Evolutionary conservation across 2,329 filamentous ascomycete species (phyloP), one percentile per base, ranked within the genome.

Genomic region (Aspergillus udagawae): DNA sequence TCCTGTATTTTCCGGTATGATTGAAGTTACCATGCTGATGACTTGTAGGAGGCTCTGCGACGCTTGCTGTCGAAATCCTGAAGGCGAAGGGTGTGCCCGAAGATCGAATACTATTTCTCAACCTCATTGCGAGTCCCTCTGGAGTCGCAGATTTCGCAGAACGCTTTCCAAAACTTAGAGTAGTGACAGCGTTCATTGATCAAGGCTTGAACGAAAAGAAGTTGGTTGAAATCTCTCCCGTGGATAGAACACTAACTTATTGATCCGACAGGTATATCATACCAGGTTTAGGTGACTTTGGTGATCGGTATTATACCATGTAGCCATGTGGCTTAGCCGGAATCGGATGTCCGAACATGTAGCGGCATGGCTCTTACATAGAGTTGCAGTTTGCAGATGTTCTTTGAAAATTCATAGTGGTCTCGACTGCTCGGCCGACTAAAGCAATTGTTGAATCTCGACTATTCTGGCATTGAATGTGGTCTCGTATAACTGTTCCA

Each of bases 181-280:
- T 99, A 21, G 91, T 99, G 51, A 97, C 94, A 8, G 91, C 94
- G 9, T 99, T 99, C 73, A 88, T 99, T 69, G 94, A 99, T 72
- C 84, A 93, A 79, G 93, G 94, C n/a, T 80, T 99, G 61, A 90
- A 99, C 73, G 92, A 95, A 72, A 97, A 96, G 81, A 97, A 96
- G 92, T 97, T 82, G 71, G 86, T 80, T 57, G 48, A 51, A 49
- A 25, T 21, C 25, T 23, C n/a, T 51, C n/a, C 49, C 51, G 3
- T 25, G 20, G 21, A 47, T 47, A 14, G 20, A 23, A 21, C 44
- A 23, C 23, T 47, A 60, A 52, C 59, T 65, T 51, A 65, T 62
- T 21, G 51, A 23, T 35, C 49, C 49, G 63, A 62, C 73, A 97
- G 93, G 75, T 97, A 97, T 74, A 97, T 97, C 70, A 86, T 96